phyloP scores from a whole-genome alignment of 2,329 filamentous ascomycete genomes.

The Aureobasidium uvarum region DNA sequence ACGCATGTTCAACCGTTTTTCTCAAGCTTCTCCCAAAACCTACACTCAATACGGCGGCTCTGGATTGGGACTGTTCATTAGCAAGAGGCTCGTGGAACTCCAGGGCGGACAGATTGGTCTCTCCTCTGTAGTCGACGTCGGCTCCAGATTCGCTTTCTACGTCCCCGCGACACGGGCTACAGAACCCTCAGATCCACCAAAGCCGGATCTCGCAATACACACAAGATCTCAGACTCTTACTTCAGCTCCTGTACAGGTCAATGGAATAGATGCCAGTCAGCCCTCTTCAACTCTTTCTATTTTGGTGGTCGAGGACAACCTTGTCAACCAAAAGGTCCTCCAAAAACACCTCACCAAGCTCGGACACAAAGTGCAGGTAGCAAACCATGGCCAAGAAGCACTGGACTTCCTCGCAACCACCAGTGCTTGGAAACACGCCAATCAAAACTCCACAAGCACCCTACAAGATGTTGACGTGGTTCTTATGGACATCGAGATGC shows the following conservation, averaged over 20 bases:
- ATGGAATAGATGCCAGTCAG: neutral
- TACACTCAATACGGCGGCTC: conserved; percentile 43
- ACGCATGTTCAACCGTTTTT: conserved; percentile 63
- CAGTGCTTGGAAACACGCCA: neutral
- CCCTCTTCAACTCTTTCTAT: neutral
- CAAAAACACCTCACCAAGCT: conserved; percentile 33
- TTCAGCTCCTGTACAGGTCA: neutral
- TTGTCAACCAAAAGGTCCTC: conserved; percentile 42
- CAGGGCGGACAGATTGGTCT: conserved; percentile 70
- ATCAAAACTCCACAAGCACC: conserved; percentile 19
- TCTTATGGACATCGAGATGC: conserved; percentile 58
- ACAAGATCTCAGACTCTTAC: neutral
- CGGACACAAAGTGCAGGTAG: conserved; percentile 33
- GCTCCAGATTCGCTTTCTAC: conserved; percentile 65
- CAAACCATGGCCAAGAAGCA: conserved; percentile 34
- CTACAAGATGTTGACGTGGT: neutral
- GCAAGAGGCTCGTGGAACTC: conserved; percentile 63
- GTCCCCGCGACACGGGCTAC: neutral
- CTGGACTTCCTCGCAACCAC: conserved; percentile 28
- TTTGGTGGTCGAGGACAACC: conserved; percentile 26
- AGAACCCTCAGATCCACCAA: neutral
- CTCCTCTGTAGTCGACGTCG: conserved; percentile 55
- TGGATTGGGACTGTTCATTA: conserved; percentile 69
- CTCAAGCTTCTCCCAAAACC: conserved; percentile 67
- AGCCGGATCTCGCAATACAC: neutral